Percentiles rank a stretch among this genome's conserved stretches.
Conservation (phyloP, 1,139 yeast genomes). For the Entelexis paramagnoliae region DNA sequence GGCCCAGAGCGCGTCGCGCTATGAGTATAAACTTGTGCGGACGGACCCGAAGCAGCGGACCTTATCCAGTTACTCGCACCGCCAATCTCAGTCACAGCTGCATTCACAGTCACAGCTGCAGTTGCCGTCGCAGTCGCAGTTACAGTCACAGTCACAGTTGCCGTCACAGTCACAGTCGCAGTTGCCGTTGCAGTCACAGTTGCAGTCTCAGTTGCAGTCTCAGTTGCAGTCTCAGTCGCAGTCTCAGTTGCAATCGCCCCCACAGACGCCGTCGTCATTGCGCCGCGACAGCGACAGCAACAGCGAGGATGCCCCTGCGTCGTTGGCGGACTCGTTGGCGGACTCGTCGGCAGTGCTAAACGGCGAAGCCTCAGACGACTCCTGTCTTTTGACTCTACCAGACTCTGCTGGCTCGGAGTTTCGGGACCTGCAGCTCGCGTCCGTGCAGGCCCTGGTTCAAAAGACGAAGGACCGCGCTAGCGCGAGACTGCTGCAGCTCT, state of each 20-base stretch:
- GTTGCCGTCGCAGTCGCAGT: too few relatives aligned
- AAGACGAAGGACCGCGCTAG: conserved; percentile 43
- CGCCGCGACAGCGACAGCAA: not conserved
- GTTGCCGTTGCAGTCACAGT: not conserved
- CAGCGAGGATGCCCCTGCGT: too few relatives aligned
- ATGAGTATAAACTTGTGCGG: conserved; percentile 38
- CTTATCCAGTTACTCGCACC: conserved; percentile 38
- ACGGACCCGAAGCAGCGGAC: conserved; percentile 64
- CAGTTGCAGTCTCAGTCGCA: too few relatives aligned
- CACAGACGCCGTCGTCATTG: not conserved
- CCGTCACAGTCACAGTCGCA: not conserved
- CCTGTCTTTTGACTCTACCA: not conserved
- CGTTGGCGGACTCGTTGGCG: too few relatives aligned
- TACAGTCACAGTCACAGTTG: too few relatives aligned
- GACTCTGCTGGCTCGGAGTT: not conserved
- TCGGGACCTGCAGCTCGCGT: conserved; percentile 23
- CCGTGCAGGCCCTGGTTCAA: conserved; percentile 43
- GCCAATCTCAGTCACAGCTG: not conserved
- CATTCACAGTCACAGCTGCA: too few relatives aligned
- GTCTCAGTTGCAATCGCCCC: too few relatives aligned
- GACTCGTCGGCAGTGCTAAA: not conserved
- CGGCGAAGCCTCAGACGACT: not conserved
- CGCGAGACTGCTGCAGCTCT: conserved; percentile 50
- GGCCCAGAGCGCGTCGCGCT: conserved; percentile 22
- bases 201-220: too few relatives aligned